Base-by-base conservation (phyloP, 179 eudicot genomes). In the Silene coronaria region DNA sequence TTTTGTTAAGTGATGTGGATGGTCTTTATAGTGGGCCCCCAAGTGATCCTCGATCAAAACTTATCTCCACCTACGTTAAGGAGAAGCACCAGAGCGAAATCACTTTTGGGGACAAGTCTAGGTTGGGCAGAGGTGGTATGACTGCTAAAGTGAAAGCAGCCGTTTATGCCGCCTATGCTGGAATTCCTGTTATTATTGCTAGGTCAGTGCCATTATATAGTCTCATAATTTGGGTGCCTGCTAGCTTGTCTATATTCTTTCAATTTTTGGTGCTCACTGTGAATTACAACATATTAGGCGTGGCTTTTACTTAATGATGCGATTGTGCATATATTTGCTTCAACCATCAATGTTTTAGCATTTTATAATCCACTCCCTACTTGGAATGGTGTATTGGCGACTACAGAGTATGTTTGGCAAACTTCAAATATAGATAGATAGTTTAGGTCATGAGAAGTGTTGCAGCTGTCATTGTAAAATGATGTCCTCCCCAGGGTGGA, bases 71-170 rank as follows among this genome's bases (percentile, higher is more conserved):
- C 21, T 94, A 94, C 74, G 69, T 92, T 38, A 90, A 90, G 87
- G 91, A 90, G 80, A 85, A 78, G 77, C 92, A 89, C 80, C 94
- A 94, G 51, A 83, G 88, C 19, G 78, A 80, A 63, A 90, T 94
- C 80, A 94, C 98, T 65, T 94, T 94, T 83, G 98, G 98, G 66
- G 97, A 94, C 75, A 94, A 94, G 81, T 94, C 98, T 12, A 85
- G 98, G 75, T 82, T 94, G 80, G 98, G 98, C 59, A 89, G 97
- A 87, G 98, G 98, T 36, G 98, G 98, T 57, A 94, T 94, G 98
- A 90, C 94, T 23, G 98, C 98, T 68, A 94, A 94, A 87, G 98
- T 94, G 67, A 90, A 90, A 85, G 96, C 98, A 73, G 98, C 98
- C 76, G 88, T 86, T 63, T 82, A 90, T 87, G 96, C 98, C 60